Evolutionary conservation across 768 basidiomycete genomes (phyloP).

Genomic region (Pulveroboletus ravenelii): DNA sequence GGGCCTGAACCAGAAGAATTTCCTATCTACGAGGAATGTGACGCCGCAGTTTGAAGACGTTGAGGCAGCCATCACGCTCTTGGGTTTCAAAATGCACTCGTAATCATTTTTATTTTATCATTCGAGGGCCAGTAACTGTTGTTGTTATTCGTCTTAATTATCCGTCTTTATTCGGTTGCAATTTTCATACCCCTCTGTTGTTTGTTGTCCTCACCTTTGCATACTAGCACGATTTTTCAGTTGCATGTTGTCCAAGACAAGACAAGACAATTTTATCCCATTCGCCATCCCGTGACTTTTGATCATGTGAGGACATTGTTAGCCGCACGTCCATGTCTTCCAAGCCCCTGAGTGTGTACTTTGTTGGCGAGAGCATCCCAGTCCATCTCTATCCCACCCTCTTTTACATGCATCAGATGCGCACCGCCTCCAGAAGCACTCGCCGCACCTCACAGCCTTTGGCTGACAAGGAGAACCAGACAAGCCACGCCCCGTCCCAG

Average conservation of each 20-base stretch:
- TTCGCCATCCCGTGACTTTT: not conserved
- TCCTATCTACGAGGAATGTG: not conserved
- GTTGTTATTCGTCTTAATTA: slow-evolving; percentile 24
- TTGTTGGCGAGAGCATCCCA: slow-evolving; percentile 1
- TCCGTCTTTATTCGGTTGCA: slow-evolving; percentile 24
- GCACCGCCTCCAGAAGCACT: slow-evolving; percentile 22
- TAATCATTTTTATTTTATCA: not conserved
- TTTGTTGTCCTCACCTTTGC: slow-evolving; percentile 9
- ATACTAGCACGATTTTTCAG: slow-evolving; percentile 1
- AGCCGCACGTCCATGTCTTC: slow-evolving; percentile 16
- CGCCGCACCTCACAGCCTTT: slow-evolving; percentile 19
- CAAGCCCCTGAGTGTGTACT: slow-evolving; percentile 1
- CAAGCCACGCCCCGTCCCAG: not conserved
- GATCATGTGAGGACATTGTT: slow-evolving; percentile 20
- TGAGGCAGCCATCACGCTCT: slow-evolving; percentile 34
- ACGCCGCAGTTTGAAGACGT: slow-evolving; percentile 29
- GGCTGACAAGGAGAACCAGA: slow-evolving; percentile 16
- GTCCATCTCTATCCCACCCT: slow-evolving; percentile 20
- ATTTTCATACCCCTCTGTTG: slow-evolving; percentile 1
- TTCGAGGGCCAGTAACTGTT: slow-evolving; percentile 1
- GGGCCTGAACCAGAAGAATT: not conserved
- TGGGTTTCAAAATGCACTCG: slow-evolving; percentile 29
- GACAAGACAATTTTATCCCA: not conserved
- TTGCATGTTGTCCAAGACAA: not conserved
- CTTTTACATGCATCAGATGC: slow-evolving; percentile 23